phyloP scores from a whole-genome alignment of 768 basidiomycete species.

The Lentinula raphanica region DNA sequence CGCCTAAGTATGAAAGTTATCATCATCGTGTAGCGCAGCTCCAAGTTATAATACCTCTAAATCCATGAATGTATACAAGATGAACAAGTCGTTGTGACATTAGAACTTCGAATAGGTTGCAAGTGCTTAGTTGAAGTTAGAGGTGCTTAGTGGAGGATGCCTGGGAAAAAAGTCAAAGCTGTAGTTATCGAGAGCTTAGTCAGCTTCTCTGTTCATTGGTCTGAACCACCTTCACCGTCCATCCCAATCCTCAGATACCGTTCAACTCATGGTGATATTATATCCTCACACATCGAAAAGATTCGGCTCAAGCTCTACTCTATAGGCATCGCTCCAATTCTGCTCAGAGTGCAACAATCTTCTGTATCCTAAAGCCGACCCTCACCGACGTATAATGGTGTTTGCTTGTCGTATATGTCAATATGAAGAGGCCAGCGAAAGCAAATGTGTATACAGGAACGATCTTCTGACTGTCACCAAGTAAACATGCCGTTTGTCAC shows the following conservation, averaged over 20 bases:
- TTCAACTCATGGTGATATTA: background rate
- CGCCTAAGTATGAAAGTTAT: constrained; percentile 28
- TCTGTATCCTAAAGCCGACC: constrained; percentile 89
- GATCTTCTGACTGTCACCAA: constrained; percentile 91
- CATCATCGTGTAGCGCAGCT: background rate
- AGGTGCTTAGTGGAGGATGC: no score
- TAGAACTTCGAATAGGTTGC: no score
- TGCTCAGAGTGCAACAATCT: constrained; percentile 95
- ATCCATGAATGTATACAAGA: constrained; percentile 54
- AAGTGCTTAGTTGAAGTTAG: no score
- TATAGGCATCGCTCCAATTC: constrained; percentile 82
- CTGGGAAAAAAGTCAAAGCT: background rate
- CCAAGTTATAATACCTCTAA: constrained; percentile 36
- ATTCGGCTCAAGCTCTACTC: background rate
- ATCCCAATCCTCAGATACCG: background rate
- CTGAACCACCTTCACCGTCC: background rate
- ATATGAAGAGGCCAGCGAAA: constrained; percentile 80
- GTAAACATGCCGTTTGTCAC: constrained; percentile 30
- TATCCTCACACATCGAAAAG: background rate
- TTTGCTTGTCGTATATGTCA: constrained; percentile 89
- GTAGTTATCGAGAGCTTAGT: background rate
- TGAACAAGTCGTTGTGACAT: constrained; percentile 31
- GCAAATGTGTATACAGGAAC: constrained; percentile 89
- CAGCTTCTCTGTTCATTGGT: background rate
- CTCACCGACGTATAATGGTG: constrained; percentile 76